These are phyloP conservation scores for Cladophialophora carrionii DNA, from an alignment of 2,329 filamentous ascomycete genomes.

Conservation along the genomic window DNA sequence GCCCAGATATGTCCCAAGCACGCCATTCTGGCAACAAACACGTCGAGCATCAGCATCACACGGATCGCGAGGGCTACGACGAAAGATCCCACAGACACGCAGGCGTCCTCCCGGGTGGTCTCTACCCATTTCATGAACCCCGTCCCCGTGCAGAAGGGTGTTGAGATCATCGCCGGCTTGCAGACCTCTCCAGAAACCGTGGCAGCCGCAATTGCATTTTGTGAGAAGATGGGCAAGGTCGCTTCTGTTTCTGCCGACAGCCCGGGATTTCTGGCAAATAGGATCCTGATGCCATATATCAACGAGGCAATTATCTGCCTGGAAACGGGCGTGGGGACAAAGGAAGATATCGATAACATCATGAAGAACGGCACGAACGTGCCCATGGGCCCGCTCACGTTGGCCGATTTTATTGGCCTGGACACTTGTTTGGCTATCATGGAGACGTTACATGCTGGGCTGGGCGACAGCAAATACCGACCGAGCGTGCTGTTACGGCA, in stretches of 20 bases:
- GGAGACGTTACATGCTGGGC: slow-evolving; percentile 89
- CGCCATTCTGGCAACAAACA: slow-evolving; percentile 93
- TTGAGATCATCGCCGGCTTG: slow-evolving; percentile 93
- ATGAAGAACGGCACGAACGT: slow-evolving; percentile 99
- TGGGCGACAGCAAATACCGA: slow-evolving; percentile 93
- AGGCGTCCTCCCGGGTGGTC: slow-evolving; percentile 82
- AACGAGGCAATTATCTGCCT: slow-evolving; percentile 97
- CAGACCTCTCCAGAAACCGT: slow-evolving; percentile 85
- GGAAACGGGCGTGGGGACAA: slow-evolving; percentile 85
- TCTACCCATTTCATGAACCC: slow-evolving; percentile 99
- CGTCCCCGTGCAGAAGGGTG: slow-evolving; percentile 92
- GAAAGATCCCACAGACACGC: slow-evolving; percentile 77
- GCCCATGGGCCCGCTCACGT: slow-evolving; percentile 90
- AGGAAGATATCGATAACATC: slow-evolving; percentile 92
- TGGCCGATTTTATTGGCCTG: slow-evolving; percentile 96
- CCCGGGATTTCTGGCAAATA: slow-evolving; percentile 92
- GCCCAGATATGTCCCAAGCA: slow-evolving; percentile 80
- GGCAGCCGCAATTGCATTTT: slow-evolving; percentile 80
- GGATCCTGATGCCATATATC: slow-evolving; percentile 98
- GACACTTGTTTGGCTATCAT: slow-evolving; percentile 97
- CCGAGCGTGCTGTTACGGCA: slow-evolving; percentile 84
- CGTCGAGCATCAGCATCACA: slow-evolving; percentile 97
- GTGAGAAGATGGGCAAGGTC: slow-evolving; percentile 90
- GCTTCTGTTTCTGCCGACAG: slow-evolving; percentile 84
- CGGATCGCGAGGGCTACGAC: slow-evolving; percentile 83